These are phyloP conservation scores for Darksidea phi DNA, from an alignment of 495 filamentous ascomycete species.

Conservation along the genomic window DNA sequence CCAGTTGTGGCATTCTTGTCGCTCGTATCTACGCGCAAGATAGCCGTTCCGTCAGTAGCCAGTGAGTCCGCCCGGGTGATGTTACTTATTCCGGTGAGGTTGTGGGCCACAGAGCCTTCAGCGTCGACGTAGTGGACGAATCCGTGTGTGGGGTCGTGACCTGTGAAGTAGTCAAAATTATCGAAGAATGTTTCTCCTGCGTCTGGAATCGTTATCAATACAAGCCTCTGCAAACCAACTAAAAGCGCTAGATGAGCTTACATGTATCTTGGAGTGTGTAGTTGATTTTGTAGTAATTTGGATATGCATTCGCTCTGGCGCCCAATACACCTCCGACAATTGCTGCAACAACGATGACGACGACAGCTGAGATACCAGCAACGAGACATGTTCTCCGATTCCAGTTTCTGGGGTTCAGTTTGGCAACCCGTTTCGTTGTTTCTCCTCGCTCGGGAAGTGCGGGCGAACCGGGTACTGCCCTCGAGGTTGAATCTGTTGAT, in stretches of 20 bases:
- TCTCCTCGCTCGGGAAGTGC: slow-evolving; percentile 1
- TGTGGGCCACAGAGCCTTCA: slow-evolving; percentile 36
- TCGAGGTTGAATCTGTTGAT: background rate
- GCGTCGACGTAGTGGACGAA: slow-evolving; percentile 45
- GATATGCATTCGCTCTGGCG: slow-evolving; percentile 51
- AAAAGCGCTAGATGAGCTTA: slow-evolving; percentile 20
- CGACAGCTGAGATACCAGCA: slow-evolving; percentile 37
- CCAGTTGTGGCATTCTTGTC: slow-evolving; percentile 41
- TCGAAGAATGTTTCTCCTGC: slow-evolving; percentile 52
- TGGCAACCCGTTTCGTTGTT: slow-evolving; percentile 6
- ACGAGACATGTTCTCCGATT: slow-evolving; percentile 49
- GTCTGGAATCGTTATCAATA: slow-evolving; percentile 37
- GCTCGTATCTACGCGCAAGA: slow-evolving; percentile 54
- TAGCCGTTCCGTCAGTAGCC: slow-evolving; percentile 48
- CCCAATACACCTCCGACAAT: slow-evolving; percentile 45
- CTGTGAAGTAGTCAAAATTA: slow-evolving; percentile 53
- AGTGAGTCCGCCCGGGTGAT: slow-evolving; percentile 28
- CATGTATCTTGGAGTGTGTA: slow-evolving; percentile 56
- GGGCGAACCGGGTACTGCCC: background rate
- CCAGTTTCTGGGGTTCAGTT: slow-evolving; percentile 57
- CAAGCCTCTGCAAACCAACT: background rate
- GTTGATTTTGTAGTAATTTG: slow-evolving; percentile 51
- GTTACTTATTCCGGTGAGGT: slow-evolving; percentile 49
- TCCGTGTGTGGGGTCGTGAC: slow-evolving; percentile 39
- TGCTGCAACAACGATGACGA: slow-evolving; percentile 53